Evolutionary conservation across 164 flowering plant species (phyloP).

Genomic region (Vitis amurensis): DNA sequence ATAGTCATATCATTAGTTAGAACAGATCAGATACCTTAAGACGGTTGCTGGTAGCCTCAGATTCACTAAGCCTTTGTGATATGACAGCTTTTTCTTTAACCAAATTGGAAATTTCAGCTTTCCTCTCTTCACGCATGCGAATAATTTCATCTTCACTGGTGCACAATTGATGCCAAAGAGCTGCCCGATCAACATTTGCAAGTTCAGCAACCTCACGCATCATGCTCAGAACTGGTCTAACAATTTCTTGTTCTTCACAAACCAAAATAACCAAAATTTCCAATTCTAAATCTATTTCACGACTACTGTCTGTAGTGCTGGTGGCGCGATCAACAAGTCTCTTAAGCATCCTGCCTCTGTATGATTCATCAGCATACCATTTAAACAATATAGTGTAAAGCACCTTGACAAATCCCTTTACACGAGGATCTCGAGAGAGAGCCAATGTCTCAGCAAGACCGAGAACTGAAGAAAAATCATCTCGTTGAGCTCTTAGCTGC

Average conservation of each 20-base stretch:
- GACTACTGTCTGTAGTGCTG: conserved; percentile 55
- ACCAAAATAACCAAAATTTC: conserved; percentile 69
- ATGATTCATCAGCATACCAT: conserved; percentile 73
- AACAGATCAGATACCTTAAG: conserved; percentile 67
- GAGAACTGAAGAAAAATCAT: conserved; percentile 79
- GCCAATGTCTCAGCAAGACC: conserved; percentile 87
- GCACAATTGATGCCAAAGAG: conserved; percentile 96
- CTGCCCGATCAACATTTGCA: conserved; percentile 91
- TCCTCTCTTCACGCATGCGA: conserved; percentile 72
- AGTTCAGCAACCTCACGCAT: conserved; percentile 93
- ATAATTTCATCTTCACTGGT: conserved; percentile 85
- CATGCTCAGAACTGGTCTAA: conserved; percentile 81
- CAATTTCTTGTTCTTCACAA: conserved; percentile 64
- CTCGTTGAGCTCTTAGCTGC: conserved; percentile 45
- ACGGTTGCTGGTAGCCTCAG: conserved; percentile 71
- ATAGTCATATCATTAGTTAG: conserved; percentile 5
- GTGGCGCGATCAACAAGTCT: conserved; percentile 86
- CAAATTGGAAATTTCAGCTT: conserved; percentile 57
- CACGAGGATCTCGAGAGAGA: conserved; percentile 69
- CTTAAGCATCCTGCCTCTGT: conserved; percentile 75
- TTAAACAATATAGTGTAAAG: conserved; percentile 78
- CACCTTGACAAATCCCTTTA: conserved; percentile 74
- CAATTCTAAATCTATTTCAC: conserved; percentile 72
- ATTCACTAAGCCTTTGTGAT: conserved; percentile 73
- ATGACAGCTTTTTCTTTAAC: conserved; percentile 63